Conservation (phyloP, 805 yeast species). For the Nadsonia fulvescens region DNA sequence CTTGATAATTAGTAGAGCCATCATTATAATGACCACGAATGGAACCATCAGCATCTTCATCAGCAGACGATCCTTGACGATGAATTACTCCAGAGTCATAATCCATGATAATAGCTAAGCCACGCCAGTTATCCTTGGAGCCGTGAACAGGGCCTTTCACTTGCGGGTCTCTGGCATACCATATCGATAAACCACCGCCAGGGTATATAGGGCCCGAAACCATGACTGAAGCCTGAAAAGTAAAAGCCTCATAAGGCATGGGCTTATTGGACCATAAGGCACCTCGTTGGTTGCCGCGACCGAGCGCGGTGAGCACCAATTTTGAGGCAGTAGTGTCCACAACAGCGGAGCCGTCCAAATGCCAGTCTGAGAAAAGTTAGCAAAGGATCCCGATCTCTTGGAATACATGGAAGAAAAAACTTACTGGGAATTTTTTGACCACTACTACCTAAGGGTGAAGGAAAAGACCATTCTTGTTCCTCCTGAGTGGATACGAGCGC, state of each 20-base stretch:
- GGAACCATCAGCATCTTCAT: constrained; percentile 14
- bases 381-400: too few species aligned
- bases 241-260: constrained; percentile 19
- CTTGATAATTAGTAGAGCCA: constrained; percentile 16
- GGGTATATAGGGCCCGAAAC: constrained; percentile 17
- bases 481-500: too few species aligned
- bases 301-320: constrained; percentile 12
- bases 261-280: constrained; percentile 18
- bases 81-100: constrained; percentile 11
- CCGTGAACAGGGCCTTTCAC: constrained; percentile 21
- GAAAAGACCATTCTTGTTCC: too few species aligned
- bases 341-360: constrained; percentile 10
- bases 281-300: constrained; percentile 13
- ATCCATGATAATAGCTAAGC: constrained; percentile 23
- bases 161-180: constrained; percentile 17
- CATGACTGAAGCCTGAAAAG: constrained; percentile 16
- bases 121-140: constrained; percentile 22
- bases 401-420: too few species aligned
- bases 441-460: too few species aligned
- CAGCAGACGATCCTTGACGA: too few species aligned
- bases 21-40: constrained; percentile 24
- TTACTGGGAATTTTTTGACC: too few species aligned
- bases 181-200: constrained; percentile 22
- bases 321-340: constrained; percentile 10
- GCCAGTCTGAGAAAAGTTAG: constrained; percentile 10